Conservation (phyloP, 306 rosid genomes). For the Vachellia collinsii region DNA sequence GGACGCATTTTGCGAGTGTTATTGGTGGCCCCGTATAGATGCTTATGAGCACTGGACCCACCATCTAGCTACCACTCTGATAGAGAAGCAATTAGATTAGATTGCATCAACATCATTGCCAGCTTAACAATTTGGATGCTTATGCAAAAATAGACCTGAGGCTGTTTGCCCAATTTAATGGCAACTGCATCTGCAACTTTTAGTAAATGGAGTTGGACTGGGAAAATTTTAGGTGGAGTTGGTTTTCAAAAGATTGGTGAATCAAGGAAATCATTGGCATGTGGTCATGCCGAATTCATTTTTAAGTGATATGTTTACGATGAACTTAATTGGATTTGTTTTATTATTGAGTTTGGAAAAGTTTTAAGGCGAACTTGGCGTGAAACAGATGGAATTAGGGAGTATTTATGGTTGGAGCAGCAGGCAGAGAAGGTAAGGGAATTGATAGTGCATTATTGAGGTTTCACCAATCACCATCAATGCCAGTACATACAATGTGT, state of each 20-base stretch:
- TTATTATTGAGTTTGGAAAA: neutral
- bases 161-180: slow-evolving; percentile 38
- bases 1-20: slow-evolving; percentile 40
- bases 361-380: neutral
- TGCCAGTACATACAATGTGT: slow-evolving; percentile 15
- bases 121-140: slow-evolving; percentile 43
- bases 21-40: slow-evolving; percentile 45
- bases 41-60: slow-evolving; percentile 41
- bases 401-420: slow-evolving; percentile 17
- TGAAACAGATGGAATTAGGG: neutral
- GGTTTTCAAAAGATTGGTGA: neutral
- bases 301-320: neutral
- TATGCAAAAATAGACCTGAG: slow-evolving; percentile 38
- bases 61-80: slow-evolving; percentile 45
- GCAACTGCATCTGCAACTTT: slow-evolving; percentile 33
- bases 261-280: neutral
- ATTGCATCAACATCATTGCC: slow-evolving; percentile 55
- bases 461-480: slow-evolving; percentile 33
- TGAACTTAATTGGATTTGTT: neutral
- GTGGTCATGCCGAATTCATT: neutral
- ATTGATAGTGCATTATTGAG: slow-evolving; percentile 29
- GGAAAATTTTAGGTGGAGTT: neutral
- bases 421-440: slow-evolving; percentile 33
- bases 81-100: slow-evolving; percentile 39
- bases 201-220: neutral